These are phyloP conservation scores for Trichoderma arundinaceum DNA, from an alignment of 2,329 filamentous ascomycete genomes.

Conservation along the genomic window DNA sequence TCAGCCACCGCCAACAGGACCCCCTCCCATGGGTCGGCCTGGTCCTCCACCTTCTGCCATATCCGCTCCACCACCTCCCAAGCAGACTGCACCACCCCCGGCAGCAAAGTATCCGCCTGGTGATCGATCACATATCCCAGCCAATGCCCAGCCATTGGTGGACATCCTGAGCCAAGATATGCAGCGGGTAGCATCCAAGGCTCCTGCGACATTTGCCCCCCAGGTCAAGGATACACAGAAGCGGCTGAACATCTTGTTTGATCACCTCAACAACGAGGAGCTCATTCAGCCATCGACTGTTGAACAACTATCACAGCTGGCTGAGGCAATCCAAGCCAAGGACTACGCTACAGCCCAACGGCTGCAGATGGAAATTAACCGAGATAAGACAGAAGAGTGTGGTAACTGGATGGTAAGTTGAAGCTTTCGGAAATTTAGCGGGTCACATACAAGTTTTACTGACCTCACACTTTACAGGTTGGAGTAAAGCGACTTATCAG, in stretches of 20 bases:
- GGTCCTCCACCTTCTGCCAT: conserved; percentile 41
- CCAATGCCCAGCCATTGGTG: conserved; percentile 75
- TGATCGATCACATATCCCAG: conserved; percentile 87
- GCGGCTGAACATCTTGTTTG: conserved; percentile 89
- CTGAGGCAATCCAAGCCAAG: conserved; percentile 69
- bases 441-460: conserved; percentile 40
- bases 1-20: conserved; percentile 44
- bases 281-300: conserved; percentile 81
- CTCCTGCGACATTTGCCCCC: conserved; percentile 81
- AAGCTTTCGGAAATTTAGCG: background rate
- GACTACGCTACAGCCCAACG: conserved; percentile 71
- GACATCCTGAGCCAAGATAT: conserved; percentile 84
- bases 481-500: conserved; percentile 78
- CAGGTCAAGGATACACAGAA: conserved; percentile 96
- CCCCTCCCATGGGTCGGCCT: conserved; percentile 43
- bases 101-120: conserved; percentile 76
- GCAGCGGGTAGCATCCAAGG: conserved; percentile 83
- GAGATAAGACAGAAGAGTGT: conserved; percentile 78
- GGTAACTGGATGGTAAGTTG: conserved; percentile 83
- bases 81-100: conserved; percentile 56
- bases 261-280: conserved; percentile 96
- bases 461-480: conserved; percentile 57
- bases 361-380: conserved; percentile 76
- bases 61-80: conserved; percentile 54
- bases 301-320: conserved; percentile 66